These are phyloP conservation scores for Rhizophagus prolifer DNA, from an alignment of 192 early-diverging fungal species.

Conservation along the genomic window DNA sequence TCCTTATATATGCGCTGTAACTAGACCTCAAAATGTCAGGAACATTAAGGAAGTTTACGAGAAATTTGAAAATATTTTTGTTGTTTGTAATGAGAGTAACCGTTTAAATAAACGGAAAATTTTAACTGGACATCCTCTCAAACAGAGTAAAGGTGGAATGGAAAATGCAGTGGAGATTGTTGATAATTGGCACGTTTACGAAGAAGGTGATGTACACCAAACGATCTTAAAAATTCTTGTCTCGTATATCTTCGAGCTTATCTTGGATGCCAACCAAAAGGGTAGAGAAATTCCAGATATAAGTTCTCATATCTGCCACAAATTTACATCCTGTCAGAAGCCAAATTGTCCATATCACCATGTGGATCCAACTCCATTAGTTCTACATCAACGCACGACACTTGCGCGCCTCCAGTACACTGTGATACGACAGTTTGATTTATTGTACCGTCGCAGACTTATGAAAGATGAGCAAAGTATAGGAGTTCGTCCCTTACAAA, in stretches of 20 bases:
- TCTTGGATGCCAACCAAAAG: background rate
- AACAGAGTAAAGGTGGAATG: background rate
- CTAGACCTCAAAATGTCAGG: background rate
- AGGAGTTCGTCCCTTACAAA: background rate
- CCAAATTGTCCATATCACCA: background rate
- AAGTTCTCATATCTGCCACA: slow-evolving; percentile 10
- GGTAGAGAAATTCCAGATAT: slow-evolving; percentile 1
- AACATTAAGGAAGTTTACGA: background rate
- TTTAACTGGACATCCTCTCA: background rate
- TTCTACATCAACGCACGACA: background rate
- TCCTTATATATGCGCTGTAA: background rate
- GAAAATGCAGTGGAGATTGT: background rate
- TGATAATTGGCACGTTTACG: slow-evolving; percentile 14
- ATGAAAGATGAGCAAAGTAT: background rate
- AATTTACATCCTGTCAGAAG: background rate
- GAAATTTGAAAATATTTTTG: slow-evolving; percentile 10
- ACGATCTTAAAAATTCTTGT: background rate
- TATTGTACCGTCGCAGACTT: background rate
- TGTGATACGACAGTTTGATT: background rate
- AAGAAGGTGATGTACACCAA: background rate
- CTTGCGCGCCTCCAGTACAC: slow-evolving; percentile 14
- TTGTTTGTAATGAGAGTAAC: background rate
- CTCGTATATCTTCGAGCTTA: slow-evolving; percentile 13
- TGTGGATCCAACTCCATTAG: background rate
- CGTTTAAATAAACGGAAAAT: background rate